Evolutionary conservation across 208 protist genomes (phyloP).

Genomic region (Jaenimonas drosophilae): DNA sequence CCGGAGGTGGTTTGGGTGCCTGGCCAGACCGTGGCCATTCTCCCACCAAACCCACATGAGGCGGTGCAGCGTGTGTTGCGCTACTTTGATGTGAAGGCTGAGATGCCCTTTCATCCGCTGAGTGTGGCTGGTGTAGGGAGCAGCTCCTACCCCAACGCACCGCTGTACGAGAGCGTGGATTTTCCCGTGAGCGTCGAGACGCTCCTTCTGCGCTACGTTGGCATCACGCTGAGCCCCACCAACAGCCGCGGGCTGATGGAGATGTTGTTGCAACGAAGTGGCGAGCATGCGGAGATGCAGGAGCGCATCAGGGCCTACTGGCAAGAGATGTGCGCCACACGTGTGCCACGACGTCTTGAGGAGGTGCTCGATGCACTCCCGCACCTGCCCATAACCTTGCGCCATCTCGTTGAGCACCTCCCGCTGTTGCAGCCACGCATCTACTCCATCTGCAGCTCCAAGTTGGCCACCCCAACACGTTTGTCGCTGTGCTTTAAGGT

Average conservation of each 20-base stretch:
- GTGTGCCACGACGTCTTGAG: conserved; percentile 5
- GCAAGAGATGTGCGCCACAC: not conserved
- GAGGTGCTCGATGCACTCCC: conserved; percentile 21
- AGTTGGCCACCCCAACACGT: conserved; percentile 15
- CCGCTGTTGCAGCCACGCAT: conserved; percentile 65
- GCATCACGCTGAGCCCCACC: conserved; percentile 29
- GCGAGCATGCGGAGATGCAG: conserved; percentile 4
- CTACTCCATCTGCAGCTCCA: conserved; percentile 87
- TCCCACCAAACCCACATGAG: conserved; percentile 25
- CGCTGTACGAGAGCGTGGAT: conserved; percentile 28
- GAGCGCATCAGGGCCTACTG: not conserved
- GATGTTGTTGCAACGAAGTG: conserved; percentile 9
- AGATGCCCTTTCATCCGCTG: conserved; percentile 27
- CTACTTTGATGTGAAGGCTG: conserved; percentile 12
- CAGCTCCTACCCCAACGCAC: conserved; percentile 21
- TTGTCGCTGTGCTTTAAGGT: conserved; percentile 80
- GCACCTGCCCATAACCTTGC: conserved; percentile 14
- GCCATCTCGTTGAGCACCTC: conserved; percentile 61
- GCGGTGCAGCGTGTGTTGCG: conserved; percentile 28
- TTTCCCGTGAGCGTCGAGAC: conserved; percentile 32
- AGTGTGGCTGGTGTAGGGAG: conserved; percentile 7
- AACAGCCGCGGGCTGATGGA: conserved; percentile 13
- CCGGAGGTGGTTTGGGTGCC: conserved; percentile 24
- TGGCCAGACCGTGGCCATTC: conserved; percentile 44
- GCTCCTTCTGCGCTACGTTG: conserved; percentile 30